Conservation (phyloP, 805 yeast genomes). For the Hermanozyma aechmeae region DNA sequence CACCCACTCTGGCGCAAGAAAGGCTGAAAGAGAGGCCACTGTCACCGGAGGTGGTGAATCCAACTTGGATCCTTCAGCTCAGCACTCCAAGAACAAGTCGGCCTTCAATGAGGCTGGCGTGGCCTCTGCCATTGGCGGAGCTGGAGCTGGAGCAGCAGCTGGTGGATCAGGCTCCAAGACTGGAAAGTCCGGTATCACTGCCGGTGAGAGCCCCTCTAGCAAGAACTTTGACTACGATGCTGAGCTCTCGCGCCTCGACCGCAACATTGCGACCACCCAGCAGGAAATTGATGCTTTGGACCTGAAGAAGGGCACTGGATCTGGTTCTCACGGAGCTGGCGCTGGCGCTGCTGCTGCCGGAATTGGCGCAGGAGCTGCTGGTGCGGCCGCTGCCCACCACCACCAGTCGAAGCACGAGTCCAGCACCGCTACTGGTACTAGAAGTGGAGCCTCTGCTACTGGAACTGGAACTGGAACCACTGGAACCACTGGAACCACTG, state of each 20-base stretch:
- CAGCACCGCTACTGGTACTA: too few relatives aligned
- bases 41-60: not conserved
- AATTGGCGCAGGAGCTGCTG: not conserved
- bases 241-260: conserved; percentile 15
- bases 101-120: conserved; percentile 21
- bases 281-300: conserved; percentile 13
- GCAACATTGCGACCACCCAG: conserved; percentile 16
- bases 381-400: conserved; percentile 2
- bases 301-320: not conserved
- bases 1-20: too few relatives aligned
- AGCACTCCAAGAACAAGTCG: conserved; percentile 22
- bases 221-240: conserved; percentile 13
- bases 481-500: conserved; percentile 1
- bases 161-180: conserved; percentile 2
- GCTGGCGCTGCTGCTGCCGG: not conserved
- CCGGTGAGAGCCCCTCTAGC: conserved; percentile 8
- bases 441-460: not conserved
- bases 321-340: not conserved
- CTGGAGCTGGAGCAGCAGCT: conserved; percentile 9
- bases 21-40: conserved; percentile 2
- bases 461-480: not conserved
- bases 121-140: conserved; percentile 11
- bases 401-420: not conserved
- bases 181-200: not conserved
- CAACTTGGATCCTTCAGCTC: conserved; percentile 12